Evolutionary conservation across 1,284 basidiomycete genomes (phyloP), one percentile per base, ranked within the genome.

Genomic region (Sporisorium scitamineum): DNA sequence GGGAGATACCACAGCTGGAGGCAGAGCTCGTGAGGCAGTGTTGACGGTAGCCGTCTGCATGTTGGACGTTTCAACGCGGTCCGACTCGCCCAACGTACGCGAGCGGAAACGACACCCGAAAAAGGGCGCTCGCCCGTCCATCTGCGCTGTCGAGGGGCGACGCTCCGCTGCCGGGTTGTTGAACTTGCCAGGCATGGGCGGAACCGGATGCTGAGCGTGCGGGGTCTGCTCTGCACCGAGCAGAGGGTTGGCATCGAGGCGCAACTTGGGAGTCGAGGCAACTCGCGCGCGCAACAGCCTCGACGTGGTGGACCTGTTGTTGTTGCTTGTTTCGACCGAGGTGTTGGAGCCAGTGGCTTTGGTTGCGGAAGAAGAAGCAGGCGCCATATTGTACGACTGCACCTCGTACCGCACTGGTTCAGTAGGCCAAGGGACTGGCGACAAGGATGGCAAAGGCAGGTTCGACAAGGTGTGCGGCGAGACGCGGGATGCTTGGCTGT

Each of bases 51-150:
- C 54, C 6, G 54, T 29, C n/a, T 67, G 45, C 62, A 67, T 51
- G 24, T 64, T 52, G 42, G 54, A 9, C 5, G 64, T 39, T 11
- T 57, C 61, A 18, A n/a, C 29, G 8, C 57, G 57, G 18, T 80
- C 78, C 11, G 72, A 61, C 34, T 78, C 72, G 31, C 78, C 75
- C 4, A 80, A 26, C 20, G 78, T 80, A 24, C 70, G 67, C 13
- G 78, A 79, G 9, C 78, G 63, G 44, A 79, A 75, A 16, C 78
- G 61, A 27, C 78, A 64, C 8, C 65, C 71, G 48, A 74, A 74
- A 58, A 69, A 67, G 0, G 65, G 66, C 1, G 55, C 63, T 1
- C 70, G 42, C 1, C 74, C 74, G 42, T 76, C 69, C 42, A 47
- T 64, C 31, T 76, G 74, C 2, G 70, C 50, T 3, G 75, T 77